Conservation (phyloP, 2,329 filamentous ascomycete species). For the Pseudocercospora vitis region DNA sequence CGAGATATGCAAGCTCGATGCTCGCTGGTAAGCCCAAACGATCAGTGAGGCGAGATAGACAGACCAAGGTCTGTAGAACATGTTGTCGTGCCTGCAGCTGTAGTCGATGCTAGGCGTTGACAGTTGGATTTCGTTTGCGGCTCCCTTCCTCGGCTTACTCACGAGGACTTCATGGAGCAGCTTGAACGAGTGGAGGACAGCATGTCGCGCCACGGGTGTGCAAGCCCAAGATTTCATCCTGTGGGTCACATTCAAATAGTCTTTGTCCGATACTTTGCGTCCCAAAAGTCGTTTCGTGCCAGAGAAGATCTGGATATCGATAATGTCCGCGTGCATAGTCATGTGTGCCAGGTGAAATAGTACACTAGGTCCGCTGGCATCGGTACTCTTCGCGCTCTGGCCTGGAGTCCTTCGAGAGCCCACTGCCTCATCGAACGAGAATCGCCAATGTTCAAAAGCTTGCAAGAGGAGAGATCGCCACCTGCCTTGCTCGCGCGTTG, state of each 20-base stretch:
- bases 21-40: conserved; percentile 90
- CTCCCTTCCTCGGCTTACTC: conserved; percentile 39
- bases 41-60: conserved; percentile 86
- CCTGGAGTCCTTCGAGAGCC: conserved; percentile 46
- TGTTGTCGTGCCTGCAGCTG: conserved; percentile 78
- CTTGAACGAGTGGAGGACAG: conserved; percentile 84
- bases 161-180: conserved; percentile 78
- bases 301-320: conserved; percentile 92
- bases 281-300: conserved; percentile 80
- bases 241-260: conserved; percentile 74
- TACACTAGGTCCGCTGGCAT: conserved; percentile 67
- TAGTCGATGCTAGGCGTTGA: conserved; percentile 50
- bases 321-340: conserved; percentile 93
- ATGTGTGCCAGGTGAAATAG: conserved; percentile 91
- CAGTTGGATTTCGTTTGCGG: conserved; percentile 39
- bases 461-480: conserved; percentile 81
- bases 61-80: conserved; percentile 89
- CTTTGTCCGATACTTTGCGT: conserved; percentile 75
- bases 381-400: conserved; percentile 32
- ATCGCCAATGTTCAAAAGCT: conserved; percentile 89
- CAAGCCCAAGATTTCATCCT: conserved; percentile 87
- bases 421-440: conserved; percentile 79
- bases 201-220: conserved; percentile 79
- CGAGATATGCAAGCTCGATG: conserved; percentile 38
- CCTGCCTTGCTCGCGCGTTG: conserved; percentile 81